A percentile compares a stretch with the other conserved stretches of the same genome.
Evolutionary conservation across 305 asterid species (phyloP).

Genomic region (Andrographis paniculata): DNA sequence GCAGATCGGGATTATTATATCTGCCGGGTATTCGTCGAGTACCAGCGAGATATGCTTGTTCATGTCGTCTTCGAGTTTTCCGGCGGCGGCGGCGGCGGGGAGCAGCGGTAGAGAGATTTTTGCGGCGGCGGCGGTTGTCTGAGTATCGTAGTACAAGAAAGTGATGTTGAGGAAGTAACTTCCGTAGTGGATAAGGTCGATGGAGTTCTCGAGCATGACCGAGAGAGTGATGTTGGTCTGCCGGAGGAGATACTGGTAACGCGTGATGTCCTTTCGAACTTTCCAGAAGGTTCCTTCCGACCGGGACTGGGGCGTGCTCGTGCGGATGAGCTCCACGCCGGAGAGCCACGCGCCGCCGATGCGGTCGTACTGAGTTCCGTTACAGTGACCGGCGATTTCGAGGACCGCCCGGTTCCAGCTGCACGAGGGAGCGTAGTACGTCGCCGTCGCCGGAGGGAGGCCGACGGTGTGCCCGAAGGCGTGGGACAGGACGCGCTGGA

Average conservation of each 20-base stretch:
- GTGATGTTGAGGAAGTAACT: conserved; percentile 42
- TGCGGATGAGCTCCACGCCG: conserved; percentile 75
- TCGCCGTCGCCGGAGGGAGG: conserved; percentile 47
- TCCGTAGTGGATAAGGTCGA: conserved; percentile 54
- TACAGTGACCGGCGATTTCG: conserved; percentile 45
- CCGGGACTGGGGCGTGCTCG: conserved; percentile 74
- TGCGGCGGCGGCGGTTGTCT: neutral
- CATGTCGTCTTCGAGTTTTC: neutral
- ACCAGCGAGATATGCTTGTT: conserved; percentile 18
- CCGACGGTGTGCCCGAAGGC: conserved; percentile 53
- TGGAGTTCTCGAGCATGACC: conserved; percentile 73
- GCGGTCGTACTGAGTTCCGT: conserved; percentile 65
- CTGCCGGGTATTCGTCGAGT: conserved; percentile 49
- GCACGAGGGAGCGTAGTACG: conserved; percentile 54
- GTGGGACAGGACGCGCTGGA: conserved; percentile 45
- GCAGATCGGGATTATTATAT: conserved; percentile 65
- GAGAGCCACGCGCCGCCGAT: conserved; percentile 71
- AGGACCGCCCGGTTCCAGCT: conserved; percentile 52
- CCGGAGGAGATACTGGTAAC: conserved; percentile 47
- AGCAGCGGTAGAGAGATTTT: no score
- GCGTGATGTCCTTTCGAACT: conserved; percentile 58
- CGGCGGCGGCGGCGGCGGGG: no score
- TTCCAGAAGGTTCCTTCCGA: conserved; percentile 50
- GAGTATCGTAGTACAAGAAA: conserved; percentile 40
- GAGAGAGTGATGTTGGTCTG: conserved; percentile 42